phyloP scores from a whole-genome alignment of 1,284 basidiomycete species.

The Irpex lacteus region DNA sequence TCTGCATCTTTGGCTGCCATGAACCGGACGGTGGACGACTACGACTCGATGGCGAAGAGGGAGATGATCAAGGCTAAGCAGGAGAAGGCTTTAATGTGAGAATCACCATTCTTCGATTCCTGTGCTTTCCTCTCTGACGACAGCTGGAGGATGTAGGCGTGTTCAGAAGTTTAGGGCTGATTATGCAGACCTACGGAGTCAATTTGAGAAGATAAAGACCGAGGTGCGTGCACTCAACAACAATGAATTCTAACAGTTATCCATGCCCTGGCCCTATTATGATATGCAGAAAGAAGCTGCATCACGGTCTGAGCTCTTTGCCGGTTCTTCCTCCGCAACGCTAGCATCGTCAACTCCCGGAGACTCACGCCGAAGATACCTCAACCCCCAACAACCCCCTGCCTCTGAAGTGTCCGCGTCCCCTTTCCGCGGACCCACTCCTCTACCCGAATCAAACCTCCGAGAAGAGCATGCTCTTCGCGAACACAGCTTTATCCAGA shows the following conservation, averaged over 20 bases:
- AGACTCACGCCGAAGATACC: slow-evolving; percentile 62
- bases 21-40: slow-evolving; percentile 91
- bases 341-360: slow-evolving; percentile 44
- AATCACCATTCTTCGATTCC: slow-evolving; percentile 4
- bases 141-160: slow-evolving; percentile 46
- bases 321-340: slow-evolving; percentile 45
- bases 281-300: slow-evolving; percentile 48
- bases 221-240: slow-evolving; percentile 35
- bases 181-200: slow-evolving; percentile 65
- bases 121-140: neutral
- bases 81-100: slow-evolving; percentile 90
- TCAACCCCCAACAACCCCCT: slow-evolving; percentile 38
- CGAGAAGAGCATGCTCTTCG: slow-evolving; percentile 78
- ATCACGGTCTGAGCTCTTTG: slow-evolving; percentile 59
- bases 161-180: slow-evolving; percentile 81
- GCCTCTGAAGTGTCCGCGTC: slow-evolving; percentile 57
- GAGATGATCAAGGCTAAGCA: slow-evolving; percentile 93
- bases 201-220: slow-evolving; percentile 68
- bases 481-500: slow-evolving; percentile 85
- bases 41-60: slow-evolving; percentile 91
- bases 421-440: slow-evolving; percentile 63
- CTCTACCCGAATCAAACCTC: slow-evolving; percentile 49
- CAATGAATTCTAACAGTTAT: neutral
- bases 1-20: slow-evolving; percentile 91
- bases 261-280: neutral